A percentile compares a stretch with the other conserved stretches of the same genome.
Conservation (phyloP, 108 stramenopile genomes). For the Fistulifera pelliculosa region DNA sequence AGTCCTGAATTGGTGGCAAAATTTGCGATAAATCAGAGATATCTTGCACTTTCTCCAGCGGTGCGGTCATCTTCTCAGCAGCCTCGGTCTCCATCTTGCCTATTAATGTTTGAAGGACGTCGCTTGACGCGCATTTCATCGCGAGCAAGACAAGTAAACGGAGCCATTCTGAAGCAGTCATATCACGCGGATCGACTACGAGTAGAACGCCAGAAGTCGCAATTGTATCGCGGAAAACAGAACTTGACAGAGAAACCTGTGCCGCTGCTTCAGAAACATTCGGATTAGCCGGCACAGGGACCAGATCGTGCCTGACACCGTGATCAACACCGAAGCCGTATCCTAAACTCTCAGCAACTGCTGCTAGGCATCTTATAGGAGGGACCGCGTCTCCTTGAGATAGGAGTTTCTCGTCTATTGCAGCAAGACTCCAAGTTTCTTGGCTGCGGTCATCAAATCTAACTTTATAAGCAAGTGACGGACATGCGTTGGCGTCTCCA, state of each 20-base stretch:
- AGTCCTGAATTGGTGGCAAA: slow-evolving; percentile 23
- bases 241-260: slow-evolving; percentile 52
- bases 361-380: slow-evolving; percentile 51
- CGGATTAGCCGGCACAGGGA: slow-evolving; percentile 70
- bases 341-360: slow-evolving; percentile 70
- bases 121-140: slow-evolving; percentile 73
- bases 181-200: slow-evolving; percentile 43
- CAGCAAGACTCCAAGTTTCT: slow-evolving; percentile 42
- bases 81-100: slow-evolving; percentile 44
- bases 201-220: slow-evolving; percentile 41
- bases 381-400: slow-evolving; percentile 35
- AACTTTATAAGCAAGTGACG: slow-evolving; percentile 48
- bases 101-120: slow-evolving; percentile 51
- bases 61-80: slow-evolving; percentile 30
- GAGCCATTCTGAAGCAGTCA: slow-evolving; percentile 65
- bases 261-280: slow-evolving; percentile 70
- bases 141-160: slow-evolving; percentile 51
- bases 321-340: slow-evolving; percentile 57
- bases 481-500: slow-evolving; percentile 11
- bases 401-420: slow-evolving; percentile 47
- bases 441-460: slow-evolving; percentile 18
- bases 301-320: slow-evolving; percentile 39
- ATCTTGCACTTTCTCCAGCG: slow-evolving; percentile 14
- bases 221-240: slow-evolving; percentile 67
- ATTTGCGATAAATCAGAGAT: slow-evolving; percentile 20